Conservation (phyloP, 2,329 filamentous ascomycete genomes). For the Mycocentrospora acerina region DNA sequence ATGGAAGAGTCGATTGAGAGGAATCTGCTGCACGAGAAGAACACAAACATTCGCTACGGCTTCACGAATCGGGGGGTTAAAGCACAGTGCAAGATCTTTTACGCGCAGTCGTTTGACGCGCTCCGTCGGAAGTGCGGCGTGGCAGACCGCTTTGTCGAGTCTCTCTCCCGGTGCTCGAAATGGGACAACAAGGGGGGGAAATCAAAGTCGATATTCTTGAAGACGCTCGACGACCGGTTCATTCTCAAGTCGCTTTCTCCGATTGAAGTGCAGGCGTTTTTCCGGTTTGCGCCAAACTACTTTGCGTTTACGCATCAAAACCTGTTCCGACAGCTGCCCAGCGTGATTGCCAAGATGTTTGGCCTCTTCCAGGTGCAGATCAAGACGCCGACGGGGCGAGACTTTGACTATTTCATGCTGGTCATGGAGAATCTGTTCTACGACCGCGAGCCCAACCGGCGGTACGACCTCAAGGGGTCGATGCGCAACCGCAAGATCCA, state of each 20-base stretch:
- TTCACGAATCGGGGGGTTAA: conserved; percentile 92
- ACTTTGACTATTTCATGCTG: conserved; percentile 91
- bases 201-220: conserved; percentile 95
- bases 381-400: conserved; percentile 91
- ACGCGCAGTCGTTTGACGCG: conserved; percentile 96
- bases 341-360: conserved; percentile 98
- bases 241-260: conserved; percentile 89
- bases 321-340: conserved; percentile 87
- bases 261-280: conserved; percentile 89
- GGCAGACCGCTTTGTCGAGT: conserved; percentile 91
- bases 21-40: conserved; percentile 78
- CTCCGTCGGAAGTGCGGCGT: conserved; percentile 90
- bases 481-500: conserved; percentile 99
- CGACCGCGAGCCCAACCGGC: conserved; percentile 80
- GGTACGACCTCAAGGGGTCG: conserved; percentile 89
- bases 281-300: conserved; percentile 94
- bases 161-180: conserved; percentile 89
- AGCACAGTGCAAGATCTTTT: conserved; percentile 98
- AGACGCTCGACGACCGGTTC: conserved; percentile 91
- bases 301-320: conserved; percentile 97
- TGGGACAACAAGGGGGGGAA: conserved; percentile 99
- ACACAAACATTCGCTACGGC: conserved; percentile 93
- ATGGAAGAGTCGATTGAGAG: conserved; percentile 76
- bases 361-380: conserved; percentile 97
- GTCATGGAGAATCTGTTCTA: conserved; percentile 99